Conservation (phyloP, 495 filamentous ascomycete species). For the Penicillium cosmopolitanum region DNA sequence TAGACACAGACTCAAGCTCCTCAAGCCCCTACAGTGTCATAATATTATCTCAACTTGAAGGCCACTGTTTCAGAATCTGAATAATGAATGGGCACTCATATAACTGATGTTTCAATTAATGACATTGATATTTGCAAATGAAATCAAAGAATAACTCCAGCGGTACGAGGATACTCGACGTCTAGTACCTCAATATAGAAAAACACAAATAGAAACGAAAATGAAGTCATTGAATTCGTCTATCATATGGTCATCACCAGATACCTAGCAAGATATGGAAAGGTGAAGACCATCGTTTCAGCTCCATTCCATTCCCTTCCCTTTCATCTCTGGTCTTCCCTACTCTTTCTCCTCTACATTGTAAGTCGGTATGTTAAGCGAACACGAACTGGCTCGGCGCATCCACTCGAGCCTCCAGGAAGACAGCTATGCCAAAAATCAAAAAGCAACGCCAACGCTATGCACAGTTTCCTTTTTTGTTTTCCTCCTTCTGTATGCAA, state of each 20-base stretch:
- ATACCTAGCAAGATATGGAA: no score
- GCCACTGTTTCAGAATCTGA: no score
- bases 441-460: conserved; percentile 17
- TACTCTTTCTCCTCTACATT: neutral
- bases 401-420: neutral
- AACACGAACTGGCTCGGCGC: neutral
- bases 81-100: no score
- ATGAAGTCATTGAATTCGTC: conserved; percentile 3
- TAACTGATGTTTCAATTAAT: no score
- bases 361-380: neutral
- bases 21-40: no score
- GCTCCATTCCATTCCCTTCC: no score
- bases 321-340: no score
- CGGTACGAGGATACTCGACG: neutral
- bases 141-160: no score
- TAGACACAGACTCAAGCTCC: no score
- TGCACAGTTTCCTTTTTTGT: conserved; percentile 16
- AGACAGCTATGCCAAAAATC: conserved; percentile 7
- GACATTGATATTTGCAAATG: no score
- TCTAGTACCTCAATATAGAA: neutral
- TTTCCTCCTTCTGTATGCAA: conserved; percentile 18
- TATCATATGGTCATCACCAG: neutral
- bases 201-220: neutral
- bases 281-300: neutral
- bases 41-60: no score